Conservation (phyloP, 371 early-diverging fungal species). For the Rhizopus arrhizus region DNA sequence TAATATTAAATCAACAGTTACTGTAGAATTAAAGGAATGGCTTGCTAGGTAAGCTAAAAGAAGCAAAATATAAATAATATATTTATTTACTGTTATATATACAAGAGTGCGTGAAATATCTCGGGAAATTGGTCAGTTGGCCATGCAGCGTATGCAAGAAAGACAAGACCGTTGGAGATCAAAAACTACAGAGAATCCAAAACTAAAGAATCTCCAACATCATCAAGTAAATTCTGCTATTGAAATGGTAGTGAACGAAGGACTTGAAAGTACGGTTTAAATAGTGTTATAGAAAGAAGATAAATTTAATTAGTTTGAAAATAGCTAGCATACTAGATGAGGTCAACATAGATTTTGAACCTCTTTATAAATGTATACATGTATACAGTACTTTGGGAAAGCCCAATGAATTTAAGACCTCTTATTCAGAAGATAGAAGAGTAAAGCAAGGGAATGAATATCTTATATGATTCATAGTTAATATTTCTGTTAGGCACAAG, state of each 20-base stretch:
- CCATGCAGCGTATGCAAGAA: conserved; percentile 76
- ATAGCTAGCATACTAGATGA: conserved; percentile 71
- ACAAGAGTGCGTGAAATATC: conserved; percentile 81
- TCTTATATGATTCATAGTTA: background rate
- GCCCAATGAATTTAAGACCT: conserved; percentile 81
- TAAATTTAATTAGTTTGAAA: background rate
- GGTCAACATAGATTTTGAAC: conserved; percentile 86
- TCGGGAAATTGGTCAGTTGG: conserved; percentile 81
- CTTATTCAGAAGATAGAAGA: conserved; percentile 89
- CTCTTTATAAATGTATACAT: conserved; percentile 94
- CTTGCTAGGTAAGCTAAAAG: conserved; percentile 65
- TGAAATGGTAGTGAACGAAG: conserved; percentile 87
- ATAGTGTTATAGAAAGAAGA: conserved; percentile 13
- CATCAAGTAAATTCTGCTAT: conserved; percentile 81
- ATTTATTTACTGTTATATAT: background rate
- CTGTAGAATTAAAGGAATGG: conserved; percentile 91
- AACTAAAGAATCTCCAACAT: conserved; percentile 55
- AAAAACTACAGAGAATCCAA: conserved; percentile 58
- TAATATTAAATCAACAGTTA: conserved; percentile 80
- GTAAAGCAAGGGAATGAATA: conserved; percentile 32
- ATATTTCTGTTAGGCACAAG: conserved; percentile 62
- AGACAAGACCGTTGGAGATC: conserved; percentile 67
- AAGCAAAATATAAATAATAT: background rate
- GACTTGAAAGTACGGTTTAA: conserved; percentile 66
- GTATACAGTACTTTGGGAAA: conserved; percentile 91